Conservation (phyloP, 2,329 filamentous ascomycete species). For the Cladophialophora immunda region DNA sequence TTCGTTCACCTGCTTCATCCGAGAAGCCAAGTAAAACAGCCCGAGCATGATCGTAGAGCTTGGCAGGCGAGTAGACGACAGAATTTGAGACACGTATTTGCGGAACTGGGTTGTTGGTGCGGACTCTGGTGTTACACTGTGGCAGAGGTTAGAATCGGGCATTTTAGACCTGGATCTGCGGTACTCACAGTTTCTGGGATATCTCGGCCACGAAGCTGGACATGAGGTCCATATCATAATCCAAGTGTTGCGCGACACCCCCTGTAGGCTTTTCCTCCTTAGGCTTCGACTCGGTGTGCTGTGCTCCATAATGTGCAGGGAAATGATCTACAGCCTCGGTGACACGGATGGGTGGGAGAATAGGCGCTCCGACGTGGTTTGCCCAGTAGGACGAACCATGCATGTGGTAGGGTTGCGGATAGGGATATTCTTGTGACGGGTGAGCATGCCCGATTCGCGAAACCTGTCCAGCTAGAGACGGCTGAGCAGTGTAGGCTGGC, state of each 20-base stretch:
- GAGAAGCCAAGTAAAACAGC: conserved; percentile 85
- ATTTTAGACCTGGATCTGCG: background rate
- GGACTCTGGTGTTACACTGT: conserved; percentile 69
- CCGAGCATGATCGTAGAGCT: conserved; percentile 91
- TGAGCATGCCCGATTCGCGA: conserved; percentile 29
- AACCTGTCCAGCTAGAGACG: conserved; percentile 26
- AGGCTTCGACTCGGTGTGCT: conserved; percentile 47
- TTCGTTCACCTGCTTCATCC: conserved; percentile 77
- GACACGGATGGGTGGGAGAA: conserved; percentile 54
- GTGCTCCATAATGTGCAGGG: conserved; percentile 39
- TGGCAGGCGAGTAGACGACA: conserved; percentile 87
- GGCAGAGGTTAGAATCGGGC: conserved; percentile 65
- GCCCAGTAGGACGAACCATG: conserved; percentile 36
- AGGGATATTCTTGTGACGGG: conserved; percentile 34
- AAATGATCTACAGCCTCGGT: conserved; percentile 45
- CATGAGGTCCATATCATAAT: conserved; percentile 97
- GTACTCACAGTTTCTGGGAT: conserved; percentile 74
- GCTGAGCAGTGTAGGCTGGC: conserved; percentile 47
- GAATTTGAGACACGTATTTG: conserved; percentile 90
- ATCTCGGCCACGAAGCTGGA: conserved; percentile 93
- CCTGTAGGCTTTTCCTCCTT: conserved; percentile 76
- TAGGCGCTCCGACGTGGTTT: conserved; percentile 43
- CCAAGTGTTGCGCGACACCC: conserved; percentile 90
- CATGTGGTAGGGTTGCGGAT: conserved; percentile 33
- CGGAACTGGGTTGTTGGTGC: conserved; percentile 77